Evolutionary conservation across 148 eudicot species (phyloP), one percentile per base, ranked within the genome.

Genomic region (Spergularia bocconei): DNA sequence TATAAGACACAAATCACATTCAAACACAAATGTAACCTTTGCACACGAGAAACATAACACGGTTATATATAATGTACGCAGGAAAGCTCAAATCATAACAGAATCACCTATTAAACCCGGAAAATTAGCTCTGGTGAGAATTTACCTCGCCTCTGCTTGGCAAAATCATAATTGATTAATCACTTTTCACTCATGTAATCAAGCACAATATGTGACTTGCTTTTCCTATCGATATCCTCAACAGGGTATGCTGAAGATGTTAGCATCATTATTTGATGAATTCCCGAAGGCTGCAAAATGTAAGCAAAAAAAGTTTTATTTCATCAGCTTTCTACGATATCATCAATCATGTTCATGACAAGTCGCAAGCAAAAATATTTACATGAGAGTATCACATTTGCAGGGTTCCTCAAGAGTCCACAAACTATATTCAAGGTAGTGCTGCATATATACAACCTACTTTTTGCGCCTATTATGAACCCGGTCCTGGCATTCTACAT

Each of bases 71-170:
- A 56, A 36, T 50, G 41, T 48, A 48, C 79, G 82, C 91, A 94
- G 97, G 84, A 86, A 84, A 77, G 90, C 84, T 39, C 93, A 74
- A 74, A 84, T 87, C 64, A 73, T 94, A 62, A 80, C 81, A 58
- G 98, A 94, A 71, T 86, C 98, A 16, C 98, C 98, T 8, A 63
- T 91, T 68, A 94, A 94, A 85, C 92, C 95, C 67, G 98, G 97
- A 69, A 75, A 70, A 39, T 55, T 88, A 74, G 93, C 84, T 25
- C 79, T 90, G 97, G 97, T 94, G 86, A 79, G 69, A 20, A 39
- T 48, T 69, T 38, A 71, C 21, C 63, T 39, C 70, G 67, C 21
- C 63, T 39, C 70, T 39, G 50, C 67, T 52, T 58, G 2, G 9
- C 21, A 21, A 36, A 52, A 66, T 60, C 23, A 58, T 23, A 2